Base-by-base conservation (phyloP, 1,139 yeast genomes). In the Yamadazyma friedrichii region DNA sequence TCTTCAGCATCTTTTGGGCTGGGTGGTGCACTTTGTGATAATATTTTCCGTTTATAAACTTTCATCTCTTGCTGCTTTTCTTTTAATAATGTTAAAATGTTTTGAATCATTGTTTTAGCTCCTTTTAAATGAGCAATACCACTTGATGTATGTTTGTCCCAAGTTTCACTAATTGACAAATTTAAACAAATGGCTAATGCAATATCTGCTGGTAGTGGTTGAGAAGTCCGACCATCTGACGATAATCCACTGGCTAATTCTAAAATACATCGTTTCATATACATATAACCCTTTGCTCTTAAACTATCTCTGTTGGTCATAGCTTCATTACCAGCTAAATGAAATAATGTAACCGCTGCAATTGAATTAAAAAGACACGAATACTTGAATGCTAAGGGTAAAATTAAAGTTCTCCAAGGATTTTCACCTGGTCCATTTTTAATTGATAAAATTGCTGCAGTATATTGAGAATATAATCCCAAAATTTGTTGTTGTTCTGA, bases 91-190 rank as follows among this genome's bases (percentile, higher is more conserved):
- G 61, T 45, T 55, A 69, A 55, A 2, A 76, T 72, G 45, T 68
- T 70, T 44, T 74, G 74, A 46, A 81, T 79, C 76, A 81, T 78
- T 25, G 80, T 74, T 46, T 78, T 73, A 3, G 88, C 87, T 12
- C 87, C 87, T 52, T 77, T 76, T 46, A 80, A 67, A 61, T 81
- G 88, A 1, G 84, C 82, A 41, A 82, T 78, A 13, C 87, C 87
- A 31, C 83, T 79, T 8, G 82, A 72, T 4, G 75, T 80, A 48
- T 76, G 83, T 15, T 82, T 73, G 52, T 80, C 84, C 87, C 88
- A 83, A 1, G 83, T 71, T 55, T 83, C 88, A 37, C 84, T 75
- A 38, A 80, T 75, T 0, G 87, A 82, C 43, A 82, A 62, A 20
- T 80, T 77, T 41, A 82, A 57, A 46, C 88, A 81, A 0, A 86